Evolutionary conservation across 331 rosid species (phyloP), one percentile per base, ranked within the genome.

Genomic region (Stylosanthes scabra): DNA sequence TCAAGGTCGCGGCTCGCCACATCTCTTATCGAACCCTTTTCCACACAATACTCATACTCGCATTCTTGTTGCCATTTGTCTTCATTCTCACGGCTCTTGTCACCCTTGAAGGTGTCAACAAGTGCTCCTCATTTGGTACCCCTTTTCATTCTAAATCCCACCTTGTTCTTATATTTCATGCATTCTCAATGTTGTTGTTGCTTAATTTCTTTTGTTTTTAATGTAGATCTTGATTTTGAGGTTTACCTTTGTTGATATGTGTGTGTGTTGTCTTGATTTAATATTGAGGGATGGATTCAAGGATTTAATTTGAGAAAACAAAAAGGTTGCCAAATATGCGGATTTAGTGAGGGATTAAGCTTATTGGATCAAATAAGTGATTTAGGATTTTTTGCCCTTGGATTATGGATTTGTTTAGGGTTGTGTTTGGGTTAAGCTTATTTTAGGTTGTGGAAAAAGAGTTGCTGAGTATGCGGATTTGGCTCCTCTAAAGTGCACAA

Each of bases 1-100:
- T 94, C 99, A 94, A 90, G 87, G 93, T 91, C 91, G 99, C 93
- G 88, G 97, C 99, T 94, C 99, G 97, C 84, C 99, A 91, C 81
- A 88, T 94, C 83, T 94, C 99, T 60, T 94, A 94, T 87, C 90
- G 99, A 73, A 94, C 99, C 84, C 90, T 94, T 74, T 94, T 94
- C 84, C 99, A 94, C 84, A 94, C 99, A 82, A 89, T 94, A 39
- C 99, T 94, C 73, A 84, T 94, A 83, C 90, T 94, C 68, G 99
- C 99, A 70, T 94, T 94, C 75, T 81, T 94, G 60, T 84, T 94
- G 80, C 99, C 99, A 15, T 94, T 94, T 76, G 97, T 91, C 46
- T 94, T 94, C 88, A 94, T 94, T 83, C 99, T 94, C 75, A 94
- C 99, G 49, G 99, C 99, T 66, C 93, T 94, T 78, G 97, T 94